phyloP scores from a whole-genome alignment of 345 rosid genomes.

The Isatis tinctoria region DNA sequence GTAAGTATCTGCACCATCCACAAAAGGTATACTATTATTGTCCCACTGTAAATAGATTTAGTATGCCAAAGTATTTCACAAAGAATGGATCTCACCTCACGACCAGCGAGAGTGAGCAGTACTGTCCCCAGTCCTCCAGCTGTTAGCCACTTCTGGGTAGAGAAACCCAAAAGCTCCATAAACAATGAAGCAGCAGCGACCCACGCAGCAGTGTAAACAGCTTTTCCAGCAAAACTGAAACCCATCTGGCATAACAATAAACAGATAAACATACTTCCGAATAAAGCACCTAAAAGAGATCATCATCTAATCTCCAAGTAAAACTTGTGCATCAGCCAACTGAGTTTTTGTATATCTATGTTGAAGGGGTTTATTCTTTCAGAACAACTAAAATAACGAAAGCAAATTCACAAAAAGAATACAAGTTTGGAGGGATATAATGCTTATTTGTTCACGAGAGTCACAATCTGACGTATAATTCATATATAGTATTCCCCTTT shows the following conservation, averaged over 20 bases:
- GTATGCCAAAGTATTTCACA: slow-evolving; percentile 8
- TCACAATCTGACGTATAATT: neutral
- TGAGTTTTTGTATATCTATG: neutral
- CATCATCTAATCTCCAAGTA: neutral
- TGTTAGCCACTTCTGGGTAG: slow-evolving; percentile 91
- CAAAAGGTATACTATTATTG: slow-evolving; percentile 1
- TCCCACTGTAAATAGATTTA: neutral
- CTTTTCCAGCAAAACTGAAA: slow-evolving; percentile 85
- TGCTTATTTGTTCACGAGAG: slow-evolving; percentile 2
- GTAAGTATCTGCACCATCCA: slow-evolving; percentile 70
- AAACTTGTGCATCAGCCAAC: neutral
- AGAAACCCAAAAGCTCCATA: slow-evolving; percentile 93
- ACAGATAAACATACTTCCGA: slow-evolving; percentile 2
- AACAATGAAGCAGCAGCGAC: slow-evolving; percentile 85
- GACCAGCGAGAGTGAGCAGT: slow-evolving; percentile 95
- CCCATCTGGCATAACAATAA: slow-evolving; percentile 70
- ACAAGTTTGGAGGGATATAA: slow-evolving; percentile 4
- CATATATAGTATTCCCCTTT: neutral
- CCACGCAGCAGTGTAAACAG: slow-evolving; percentile 86
- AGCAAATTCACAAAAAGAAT: neutral
- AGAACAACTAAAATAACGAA: neutral
- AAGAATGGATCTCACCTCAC: slow-evolving; percentile 55
- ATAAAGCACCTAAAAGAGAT: neutral
- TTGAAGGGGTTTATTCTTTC: neutral
- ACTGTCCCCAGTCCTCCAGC: slow-evolving; percentile 99